These are phyloP conservation scores for Amorphotheca resinae DNA, from an alignment of 495 filamentous ascomycete genomes.

Conservation along the genomic window DNA sequence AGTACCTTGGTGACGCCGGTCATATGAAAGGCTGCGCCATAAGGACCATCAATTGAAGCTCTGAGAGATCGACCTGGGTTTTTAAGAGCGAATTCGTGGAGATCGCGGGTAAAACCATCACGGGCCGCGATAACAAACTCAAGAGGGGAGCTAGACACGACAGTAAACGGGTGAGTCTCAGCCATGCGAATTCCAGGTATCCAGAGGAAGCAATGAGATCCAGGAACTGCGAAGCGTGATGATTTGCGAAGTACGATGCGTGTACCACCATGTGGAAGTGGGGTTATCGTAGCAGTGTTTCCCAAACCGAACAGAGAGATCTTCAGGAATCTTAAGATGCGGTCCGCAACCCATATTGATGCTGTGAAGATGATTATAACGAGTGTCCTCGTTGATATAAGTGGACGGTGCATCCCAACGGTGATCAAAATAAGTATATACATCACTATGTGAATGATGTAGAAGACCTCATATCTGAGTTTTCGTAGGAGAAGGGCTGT, in stretches of 20 bases:
- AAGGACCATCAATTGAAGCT: conserved; percentile 43
- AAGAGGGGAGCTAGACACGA: conserved; percentile 32
- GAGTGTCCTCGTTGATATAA: conserved; percentile 24
- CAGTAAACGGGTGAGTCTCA: conserved; percentile 50
- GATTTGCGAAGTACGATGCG: conserved; percentile 38
- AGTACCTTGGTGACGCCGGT: conserved; percentile 42
- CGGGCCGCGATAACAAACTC: conserved; percentile 45
- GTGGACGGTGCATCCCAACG: conserved; percentile 40
- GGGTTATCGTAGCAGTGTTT: conserved; percentile 40
- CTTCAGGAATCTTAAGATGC: conserved; percentile 35
- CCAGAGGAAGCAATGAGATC: conserved; percentile 48
- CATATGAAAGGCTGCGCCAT: conserved; percentile 43
- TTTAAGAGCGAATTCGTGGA: conserved; percentile 34
- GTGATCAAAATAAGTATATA: conserved; percentile 38
- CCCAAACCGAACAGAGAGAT: conserved; percentile 36
- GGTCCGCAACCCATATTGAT: conserved; percentile 38
- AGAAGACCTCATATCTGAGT: conserved; percentile 46
- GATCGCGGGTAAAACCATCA: conserved; percentile 43
- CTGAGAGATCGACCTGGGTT: conserved; percentile 32
- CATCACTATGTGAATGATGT: conserved; percentile 38
- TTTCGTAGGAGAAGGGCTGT: conserved; percentile 25
- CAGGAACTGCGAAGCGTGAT: conserved; percentile 31
- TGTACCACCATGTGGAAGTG: conserved; percentile 42
- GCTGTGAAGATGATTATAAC: conserved; percentile 33
- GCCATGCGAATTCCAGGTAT: conserved; percentile 42